Conservation (phyloP, 257 asterid genomes). For the Pogostemon cablin region DNA sequence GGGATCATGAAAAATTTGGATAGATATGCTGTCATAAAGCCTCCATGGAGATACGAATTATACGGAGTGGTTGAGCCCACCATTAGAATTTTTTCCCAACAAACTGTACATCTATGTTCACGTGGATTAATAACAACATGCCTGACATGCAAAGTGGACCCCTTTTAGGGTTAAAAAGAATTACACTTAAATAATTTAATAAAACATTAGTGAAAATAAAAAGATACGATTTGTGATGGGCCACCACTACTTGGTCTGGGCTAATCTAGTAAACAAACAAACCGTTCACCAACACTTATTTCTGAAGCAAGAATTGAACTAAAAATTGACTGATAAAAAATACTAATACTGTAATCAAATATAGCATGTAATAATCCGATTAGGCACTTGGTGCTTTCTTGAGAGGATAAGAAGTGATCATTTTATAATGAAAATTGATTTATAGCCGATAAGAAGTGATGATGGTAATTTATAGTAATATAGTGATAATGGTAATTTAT, state of each 20-base stretch:
- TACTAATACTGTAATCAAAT: too few species aligned
- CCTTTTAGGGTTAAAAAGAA: not conserved
- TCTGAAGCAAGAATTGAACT: not conserved
- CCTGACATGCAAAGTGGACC: constrained; percentile 15
- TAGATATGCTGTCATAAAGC: too few species aligned
- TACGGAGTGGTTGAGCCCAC: not conserved
- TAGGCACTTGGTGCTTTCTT: too few species aligned
- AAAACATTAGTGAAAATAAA: not conserved
- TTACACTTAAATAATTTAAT: not conserved
- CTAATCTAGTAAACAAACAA: not conserved
- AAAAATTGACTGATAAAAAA: too few species aligned
- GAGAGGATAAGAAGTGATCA: too few species aligned
- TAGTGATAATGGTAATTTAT: too few species aligned
- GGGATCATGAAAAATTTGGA: too few species aligned
- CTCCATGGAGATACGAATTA: too few species aligned
- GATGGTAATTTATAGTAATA: too few species aligned
- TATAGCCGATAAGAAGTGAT: too few species aligned
- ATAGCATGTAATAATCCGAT: too few species aligned
- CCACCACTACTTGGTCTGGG: not conserved
- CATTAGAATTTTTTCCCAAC: not conserved
- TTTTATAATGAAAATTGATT: too few species aligned
- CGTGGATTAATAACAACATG: not conserved
- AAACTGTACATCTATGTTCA: constrained; percentile 12
- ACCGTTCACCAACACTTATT: not conserved
- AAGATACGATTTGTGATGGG: not conserved